phyloP scores from a whole-genome alignment of 2,329 filamentous ascomycete genomes.

The Hypoxylon sp. region DNA sequence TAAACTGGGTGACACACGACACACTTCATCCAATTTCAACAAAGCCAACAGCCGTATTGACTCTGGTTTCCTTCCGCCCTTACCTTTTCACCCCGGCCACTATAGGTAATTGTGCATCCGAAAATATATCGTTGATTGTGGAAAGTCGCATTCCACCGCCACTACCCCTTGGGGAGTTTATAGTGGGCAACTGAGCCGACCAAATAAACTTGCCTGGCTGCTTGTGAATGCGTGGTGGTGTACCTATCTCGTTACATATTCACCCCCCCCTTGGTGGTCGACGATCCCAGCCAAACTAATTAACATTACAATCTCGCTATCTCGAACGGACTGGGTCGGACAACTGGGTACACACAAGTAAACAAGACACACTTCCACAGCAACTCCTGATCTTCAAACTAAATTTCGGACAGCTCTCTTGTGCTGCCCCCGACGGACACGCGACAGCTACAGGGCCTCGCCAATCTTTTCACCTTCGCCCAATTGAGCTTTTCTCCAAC shows the following conservation, averaged over 20 bases:
- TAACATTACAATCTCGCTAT: slow-evolving; percentile 42
- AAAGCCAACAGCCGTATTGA: slow-evolving; percentile 14
- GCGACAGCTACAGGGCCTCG: slow-evolving; percentile 18
- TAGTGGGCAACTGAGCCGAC: slow-evolving; percentile 34
- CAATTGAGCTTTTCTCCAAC: slow-evolving; percentile 6
- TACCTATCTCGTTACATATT: slow-evolving; percentile 26
- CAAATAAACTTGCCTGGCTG: slow-evolving; percentile 13
- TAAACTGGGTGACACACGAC: slow-evolving; percentile 28
- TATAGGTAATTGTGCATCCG: not conserved
- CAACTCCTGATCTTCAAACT: slow-evolving; percentile 20
- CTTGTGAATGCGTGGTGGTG: slow-evolving; percentile 16
- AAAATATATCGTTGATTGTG: slow-evolving; percentile 11
- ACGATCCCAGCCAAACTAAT: slow-evolving; percentile 42
- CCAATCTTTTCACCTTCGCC: slow-evolving; percentile 9
- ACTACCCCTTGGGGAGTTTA: slow-evolving; percentile 26
- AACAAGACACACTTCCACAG: slow-evolving; percentile 27
- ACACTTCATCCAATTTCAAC: slow-evolving; percentile 18
- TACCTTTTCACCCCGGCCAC: not conserved
- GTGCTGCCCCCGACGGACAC: slow-evolving; percentile 19
- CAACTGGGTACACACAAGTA: slow-evolving; percentile 29
- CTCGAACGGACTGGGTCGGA: slow-evolving; percentile 27
- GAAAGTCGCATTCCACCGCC: slow-evolving; percentile 28
- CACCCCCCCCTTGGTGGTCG: slow-evolving; percentile 35
- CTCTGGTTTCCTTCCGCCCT: slow-evolving; percentile 5
- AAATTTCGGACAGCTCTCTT: slow-evolving; percentile 5